These are phyloP conservation scores for Nicotiana otophora DNA, from an alignment of 257 asterid species.

Conservation along the genomic window DNA sequence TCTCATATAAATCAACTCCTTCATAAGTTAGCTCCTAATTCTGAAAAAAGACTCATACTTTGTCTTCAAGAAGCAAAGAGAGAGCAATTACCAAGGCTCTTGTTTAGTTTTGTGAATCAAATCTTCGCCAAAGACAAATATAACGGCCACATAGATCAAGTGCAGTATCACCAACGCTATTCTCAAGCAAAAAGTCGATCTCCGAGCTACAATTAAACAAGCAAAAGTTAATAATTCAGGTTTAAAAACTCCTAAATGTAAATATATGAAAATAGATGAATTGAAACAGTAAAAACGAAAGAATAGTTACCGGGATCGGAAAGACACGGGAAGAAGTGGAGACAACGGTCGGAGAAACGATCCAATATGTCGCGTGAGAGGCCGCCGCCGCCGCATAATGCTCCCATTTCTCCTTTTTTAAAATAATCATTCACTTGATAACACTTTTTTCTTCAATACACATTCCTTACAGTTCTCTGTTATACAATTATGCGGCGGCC, in stretches of 20 bases:
- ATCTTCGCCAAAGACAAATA: slow-evolving; percentile 57
- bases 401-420: slow-evolving; percentile 52
- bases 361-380: slow-evolving; percentile 45
- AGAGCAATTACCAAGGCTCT: slow-evolving; percentile 59
- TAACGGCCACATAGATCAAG: slow-evolving; percentile 51
- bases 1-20: neutral
- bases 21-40: neutral
- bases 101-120: slow-evolving; percentile 53
- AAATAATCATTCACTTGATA: neutral
- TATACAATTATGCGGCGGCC: too few relatives aligned
- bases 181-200: slow-evolving; percentile 70
- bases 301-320: slow-evolving; percentile 71
- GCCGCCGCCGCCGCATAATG: slow-evolving; percentile 39
- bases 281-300: neutral
- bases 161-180: slow-evolving; percentile 79
- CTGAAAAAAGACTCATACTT: neutral
- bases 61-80: neutral
- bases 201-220: slow-evolving; percentile 42
- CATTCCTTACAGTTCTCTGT: too few relatives aligned
- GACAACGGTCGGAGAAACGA: slow-evolving; percentile 67
- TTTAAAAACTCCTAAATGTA: neutral
- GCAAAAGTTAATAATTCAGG: neutral
- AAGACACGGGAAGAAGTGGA: slow-evolving; percentile 71
- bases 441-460: neutral
- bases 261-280: neutral